Percentiles rank a stretch among this genome's conserved stretches.
Evolutionary conservation across 2,329 filamentous ascomycete species (phyloP).

Genomic region (Sporothrix protearum): DNA sequence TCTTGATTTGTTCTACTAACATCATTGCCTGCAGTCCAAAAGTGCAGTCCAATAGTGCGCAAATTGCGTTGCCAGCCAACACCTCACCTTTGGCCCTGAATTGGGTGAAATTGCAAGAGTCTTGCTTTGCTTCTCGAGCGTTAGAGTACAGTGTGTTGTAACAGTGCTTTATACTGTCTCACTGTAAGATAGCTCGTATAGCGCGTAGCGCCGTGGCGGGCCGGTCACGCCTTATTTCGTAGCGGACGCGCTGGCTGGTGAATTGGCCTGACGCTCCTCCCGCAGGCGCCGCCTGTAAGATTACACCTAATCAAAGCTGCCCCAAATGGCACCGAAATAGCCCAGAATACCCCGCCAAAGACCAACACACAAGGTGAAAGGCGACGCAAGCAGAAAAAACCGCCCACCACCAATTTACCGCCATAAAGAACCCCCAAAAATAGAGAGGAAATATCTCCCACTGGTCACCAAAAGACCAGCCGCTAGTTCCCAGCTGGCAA

Average conservation of each 20-base stretch:
- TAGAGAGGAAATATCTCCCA: too few species aligned
- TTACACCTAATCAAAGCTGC: constrained; percentile 17
- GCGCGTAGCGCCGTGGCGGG: constrained; percentile 11
- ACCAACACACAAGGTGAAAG: background rate
- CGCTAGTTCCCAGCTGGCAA: constrained; percentile 1
- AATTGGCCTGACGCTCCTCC: too few species aligned
- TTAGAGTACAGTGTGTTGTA: background rate
- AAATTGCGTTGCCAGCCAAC: background rate
- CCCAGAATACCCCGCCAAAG: constrained; percentile 5
- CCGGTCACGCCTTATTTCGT: background rate
- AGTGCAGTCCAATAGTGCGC: background rate
- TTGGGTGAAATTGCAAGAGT: background rate
- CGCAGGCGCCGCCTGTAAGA: constrained; percentile 16
- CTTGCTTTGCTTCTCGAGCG: background rate
- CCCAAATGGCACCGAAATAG: background rate
- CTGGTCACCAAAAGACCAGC: background rate
- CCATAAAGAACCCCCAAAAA: background rate
- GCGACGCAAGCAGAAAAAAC: background rate
- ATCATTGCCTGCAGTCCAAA: background rate
- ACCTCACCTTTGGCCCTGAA: background rate
- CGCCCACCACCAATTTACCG: background rate
- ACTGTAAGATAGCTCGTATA: background rate
- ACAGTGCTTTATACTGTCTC: background rate
- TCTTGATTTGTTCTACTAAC: background rate
- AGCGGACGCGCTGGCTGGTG: background rate